Percentiles rank a stretch among this genome's conserved stretches.
phyloP scores from a whole-genome alignment of 2,329 filamentous ascomycete species.

The Hypoxylon sp. region DNA sequence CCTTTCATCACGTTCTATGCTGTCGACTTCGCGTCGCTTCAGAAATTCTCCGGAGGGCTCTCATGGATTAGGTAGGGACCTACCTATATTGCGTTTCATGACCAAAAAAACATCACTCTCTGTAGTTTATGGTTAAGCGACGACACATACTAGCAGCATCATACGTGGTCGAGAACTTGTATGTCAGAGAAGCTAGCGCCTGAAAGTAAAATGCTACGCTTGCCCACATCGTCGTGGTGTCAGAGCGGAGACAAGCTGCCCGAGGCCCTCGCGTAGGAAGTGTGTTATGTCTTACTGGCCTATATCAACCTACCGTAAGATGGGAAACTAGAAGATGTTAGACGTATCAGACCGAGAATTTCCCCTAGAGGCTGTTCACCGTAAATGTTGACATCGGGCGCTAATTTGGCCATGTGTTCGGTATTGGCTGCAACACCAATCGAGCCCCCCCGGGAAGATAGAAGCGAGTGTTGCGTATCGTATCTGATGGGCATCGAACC shows the following conservation, averaged over 20 bases:
- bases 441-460: background rate
- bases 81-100: too few species aligned
- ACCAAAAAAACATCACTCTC: too few species aligned
- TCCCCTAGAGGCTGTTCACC: background rate
- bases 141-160: too few species aligned
- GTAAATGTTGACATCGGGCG: background rate
- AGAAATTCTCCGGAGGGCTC: conserved; percentile 7
- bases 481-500: conserved; percentile 4
- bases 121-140: too few species aligned
- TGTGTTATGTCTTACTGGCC: background rate
- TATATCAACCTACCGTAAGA: background rate
- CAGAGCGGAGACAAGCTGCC: conserved; percentile 20
- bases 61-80: too few species aligned
- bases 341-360: background rate
- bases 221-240: conserved; percentile 8
- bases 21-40: background rate
- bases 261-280: conserved; percentile 4
- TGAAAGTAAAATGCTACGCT: conserved; percentile 27
- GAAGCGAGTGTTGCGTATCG: background rate
- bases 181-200: conserved; percentile 17
- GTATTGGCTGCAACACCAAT: background rate
- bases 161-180: background rate
- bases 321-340: background rate
- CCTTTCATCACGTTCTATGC: background rate
- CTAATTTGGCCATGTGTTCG: background rate